Conservation (phyloP, 257 asterid species). For the Capsicum rhomboideum region DNA sequence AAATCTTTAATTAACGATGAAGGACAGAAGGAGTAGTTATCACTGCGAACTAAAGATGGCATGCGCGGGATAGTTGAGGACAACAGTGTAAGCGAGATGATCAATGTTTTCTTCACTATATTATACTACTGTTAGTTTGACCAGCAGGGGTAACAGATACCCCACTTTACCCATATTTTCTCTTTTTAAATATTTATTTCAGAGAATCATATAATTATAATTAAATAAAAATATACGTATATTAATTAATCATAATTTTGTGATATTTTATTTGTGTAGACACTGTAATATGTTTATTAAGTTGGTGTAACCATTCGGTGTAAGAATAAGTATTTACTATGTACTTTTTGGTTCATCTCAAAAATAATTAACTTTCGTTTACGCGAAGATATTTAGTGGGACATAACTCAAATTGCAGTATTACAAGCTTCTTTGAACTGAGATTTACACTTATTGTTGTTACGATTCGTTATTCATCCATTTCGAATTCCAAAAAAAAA, state of each 20-base stretch:
- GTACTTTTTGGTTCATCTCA: neutral
- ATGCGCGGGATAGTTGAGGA: constrained; percentile 6
- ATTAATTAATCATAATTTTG: too few relatives aligned
- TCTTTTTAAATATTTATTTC: neutral
- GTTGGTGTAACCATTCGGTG: neutral
- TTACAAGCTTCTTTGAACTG: neutral
- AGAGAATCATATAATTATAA: neutral
- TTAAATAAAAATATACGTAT: neutral
- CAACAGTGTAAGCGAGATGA: neutral
- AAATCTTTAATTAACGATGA: too few relatives aligned
- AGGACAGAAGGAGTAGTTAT: too few relatives aligned
- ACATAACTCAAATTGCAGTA: too few relatives aligned
- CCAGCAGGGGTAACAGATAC: neutral
- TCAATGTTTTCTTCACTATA: neutral
- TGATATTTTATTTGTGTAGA: neutral
- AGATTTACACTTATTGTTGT: neutral
- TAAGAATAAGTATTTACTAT: neutral
- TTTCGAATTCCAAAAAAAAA: neutral
- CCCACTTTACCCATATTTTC: neutral
- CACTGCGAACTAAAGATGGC: too few relatives aligned
- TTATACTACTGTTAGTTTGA: neutral
- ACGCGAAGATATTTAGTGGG: neutral
- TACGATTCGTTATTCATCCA: neutral
- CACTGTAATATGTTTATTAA: neutral
- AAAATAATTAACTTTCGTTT: neutral